phyloP scores from a whole-genome alignment of 1,284 basidiomycete genomes.

The Tetrapyrgos nigripes region DNA sequence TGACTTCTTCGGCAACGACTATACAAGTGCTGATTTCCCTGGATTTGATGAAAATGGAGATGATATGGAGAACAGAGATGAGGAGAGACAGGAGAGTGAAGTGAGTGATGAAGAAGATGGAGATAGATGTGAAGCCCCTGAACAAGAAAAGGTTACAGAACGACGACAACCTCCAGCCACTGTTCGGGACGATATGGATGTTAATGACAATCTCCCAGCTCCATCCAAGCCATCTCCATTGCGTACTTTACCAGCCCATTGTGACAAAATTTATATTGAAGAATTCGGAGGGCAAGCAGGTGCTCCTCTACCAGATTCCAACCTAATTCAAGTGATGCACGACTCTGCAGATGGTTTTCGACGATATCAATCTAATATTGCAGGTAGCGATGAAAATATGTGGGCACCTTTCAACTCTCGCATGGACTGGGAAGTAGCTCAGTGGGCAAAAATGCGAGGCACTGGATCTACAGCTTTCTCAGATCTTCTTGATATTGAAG shows the following conservation, averaged over 20 bases:
- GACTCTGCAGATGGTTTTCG: background rate
- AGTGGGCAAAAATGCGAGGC: no score
- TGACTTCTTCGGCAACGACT: no score
- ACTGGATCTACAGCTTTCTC: slow-evolving; percentile 1
- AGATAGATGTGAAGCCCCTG: background rate
- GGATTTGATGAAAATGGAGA: no score
- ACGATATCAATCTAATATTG: background rate
- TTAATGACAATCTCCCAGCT: background rate
- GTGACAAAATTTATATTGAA: background rate
- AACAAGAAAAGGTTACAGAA: background rate
- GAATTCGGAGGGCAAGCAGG: background rate
- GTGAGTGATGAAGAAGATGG: no score
- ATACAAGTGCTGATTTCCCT: no score
- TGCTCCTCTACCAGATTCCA: background rate
- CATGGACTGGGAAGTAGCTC: no score
- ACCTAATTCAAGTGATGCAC: background rate
- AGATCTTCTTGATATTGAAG: background rate
- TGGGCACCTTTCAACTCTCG: no score
- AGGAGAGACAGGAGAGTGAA: no score
- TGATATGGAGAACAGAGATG: no score
- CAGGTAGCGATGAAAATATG: background rate
- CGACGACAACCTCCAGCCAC: background rate
- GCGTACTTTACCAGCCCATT: background rate
- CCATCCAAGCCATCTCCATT: background rate
- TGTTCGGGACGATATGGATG: background rate